These are phyloP conservation scores for Eucalyptus curtisii DNA, from an alignment of 345 rosid genomes.

Conservation along the genomic window DNA sequence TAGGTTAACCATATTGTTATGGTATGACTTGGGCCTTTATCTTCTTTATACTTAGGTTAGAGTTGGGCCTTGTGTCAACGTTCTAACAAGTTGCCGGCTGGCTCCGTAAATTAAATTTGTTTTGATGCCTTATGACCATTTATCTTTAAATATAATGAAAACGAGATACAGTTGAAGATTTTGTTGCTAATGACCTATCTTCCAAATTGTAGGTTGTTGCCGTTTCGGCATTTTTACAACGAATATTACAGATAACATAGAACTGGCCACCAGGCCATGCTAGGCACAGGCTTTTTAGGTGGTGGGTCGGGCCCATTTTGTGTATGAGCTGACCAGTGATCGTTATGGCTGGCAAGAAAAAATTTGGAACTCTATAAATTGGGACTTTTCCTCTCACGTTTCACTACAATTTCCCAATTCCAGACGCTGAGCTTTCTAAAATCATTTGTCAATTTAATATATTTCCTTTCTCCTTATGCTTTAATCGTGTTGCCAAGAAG, in stretches of 20 bases:
- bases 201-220: not conserved
- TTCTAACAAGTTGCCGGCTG: not conserved
- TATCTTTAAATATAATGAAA: not conserved
- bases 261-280: accelerated
- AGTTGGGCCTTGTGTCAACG: accelerated
- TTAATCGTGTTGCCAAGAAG: not conserved
- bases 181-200: not conserved
- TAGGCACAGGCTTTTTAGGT: not conserved
- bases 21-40: not conserved
- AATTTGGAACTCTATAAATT: not conserved
- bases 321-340: no score
- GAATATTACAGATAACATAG: not conserved
- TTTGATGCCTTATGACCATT: not conserved
- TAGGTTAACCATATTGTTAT: not conserved
- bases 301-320: not conserved
- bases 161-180: not conserved
- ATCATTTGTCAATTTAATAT: not conserved
- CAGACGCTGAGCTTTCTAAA: not conserved
- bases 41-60: accelerated
- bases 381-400: not conserved
- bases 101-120: not conserved
- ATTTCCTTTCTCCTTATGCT: no score
- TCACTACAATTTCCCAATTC: not conserved
- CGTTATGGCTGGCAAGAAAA: not conserved
- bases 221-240: not conserved